A percentile compares a stretch with the other conserved stretches of the same genome.
Conservation (phyloP, 2,329 filamentous ascomycete species). For the Ophiocordyceps camponoti-saundersi region DNA sequence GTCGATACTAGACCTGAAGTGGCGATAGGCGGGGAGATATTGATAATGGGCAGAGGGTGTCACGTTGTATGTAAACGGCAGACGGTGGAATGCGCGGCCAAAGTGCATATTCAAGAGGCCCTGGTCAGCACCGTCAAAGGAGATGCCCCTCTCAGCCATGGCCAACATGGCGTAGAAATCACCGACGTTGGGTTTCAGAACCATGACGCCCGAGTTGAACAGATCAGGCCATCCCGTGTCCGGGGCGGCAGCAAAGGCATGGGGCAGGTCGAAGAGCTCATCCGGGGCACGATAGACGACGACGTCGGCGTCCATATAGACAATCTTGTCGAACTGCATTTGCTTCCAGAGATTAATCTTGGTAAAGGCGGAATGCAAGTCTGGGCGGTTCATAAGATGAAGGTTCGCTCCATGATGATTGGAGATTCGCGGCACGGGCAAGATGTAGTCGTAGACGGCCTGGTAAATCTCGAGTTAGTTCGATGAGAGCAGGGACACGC, state of each 20-base stretch:
- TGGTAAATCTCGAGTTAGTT: constrained; percentile 16
- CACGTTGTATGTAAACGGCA: constrained; percentile 94
- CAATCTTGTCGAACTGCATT: constrained; percentile 75
- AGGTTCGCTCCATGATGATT: constrained; percentile 70
- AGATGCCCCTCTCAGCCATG: constrained; percentile 72
- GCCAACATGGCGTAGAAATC: constrained; percentile 76
- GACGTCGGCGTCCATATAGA: constrained; percentile 89
- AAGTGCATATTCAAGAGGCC: constrained; percentile 93
- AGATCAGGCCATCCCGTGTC: constrained; percentile 97
- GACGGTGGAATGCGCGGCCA: constrained; percentile 61
- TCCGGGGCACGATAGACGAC: constrained; percentile 84
- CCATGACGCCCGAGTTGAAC: constrained; percentile 98
- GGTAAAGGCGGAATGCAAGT: constrained; percentile 85
- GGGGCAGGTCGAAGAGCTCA: constrained; percentile 60
- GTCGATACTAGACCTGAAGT: constrained; percentile 80
- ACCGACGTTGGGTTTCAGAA: constrained; percentile 66
- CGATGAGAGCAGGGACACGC: background rate
- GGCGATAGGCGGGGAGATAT: constrained; percentile 84
- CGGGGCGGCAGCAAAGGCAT: constrained; percentile 55
- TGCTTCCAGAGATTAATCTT: constrained; percentile 93
- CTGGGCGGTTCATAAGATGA: constrained; percentile 76
- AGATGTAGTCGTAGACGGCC: constrained; percentile 75
- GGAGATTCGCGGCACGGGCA: constrained; percentile 65
- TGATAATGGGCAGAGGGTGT: constrained; percentile 95
- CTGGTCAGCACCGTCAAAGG: constrained; percentile 94